These are phyloP conservation scores for Rhizodiscina lignyota DNA, from an alignment of 495 filamentous ascomycete species.

Conservation along the genomic window DNA sequence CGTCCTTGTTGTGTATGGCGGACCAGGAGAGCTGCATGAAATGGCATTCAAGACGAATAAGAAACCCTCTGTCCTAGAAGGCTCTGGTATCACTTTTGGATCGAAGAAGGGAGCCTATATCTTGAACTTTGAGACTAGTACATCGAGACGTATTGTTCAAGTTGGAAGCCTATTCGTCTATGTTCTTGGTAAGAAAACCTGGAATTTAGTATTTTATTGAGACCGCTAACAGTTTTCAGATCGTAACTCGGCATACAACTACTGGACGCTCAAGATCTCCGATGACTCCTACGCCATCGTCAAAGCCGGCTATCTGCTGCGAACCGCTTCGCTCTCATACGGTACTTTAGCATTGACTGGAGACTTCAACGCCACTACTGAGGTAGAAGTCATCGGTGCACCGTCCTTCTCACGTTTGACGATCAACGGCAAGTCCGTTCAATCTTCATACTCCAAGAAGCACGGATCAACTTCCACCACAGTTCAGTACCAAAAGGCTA, in stretches of 20 bases:
- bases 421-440: no score
- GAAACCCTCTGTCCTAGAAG: slow-evolving; percentile 31
- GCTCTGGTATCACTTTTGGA: slow-evolving; percentile 27
- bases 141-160: no score
- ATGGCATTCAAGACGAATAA: no score
- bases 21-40: slow-evolving; percentile 52
- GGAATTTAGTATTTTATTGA: no score
- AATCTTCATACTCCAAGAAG: no score
- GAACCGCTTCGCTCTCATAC: slow-evolving; percentile 37
- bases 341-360: slow-evolving; percentile 40
- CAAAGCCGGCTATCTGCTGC: slow-evolving; percentile 60
- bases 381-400: slow-evolving; percentile 48
- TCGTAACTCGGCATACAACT: slow-evolving; percentile 60
- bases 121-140: no score
- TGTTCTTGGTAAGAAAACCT: no score
- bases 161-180: no score
- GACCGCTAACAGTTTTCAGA: slow-evolving; percentile 21
- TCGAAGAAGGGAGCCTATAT: no score
- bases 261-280: slow-evolving; percentile 50
- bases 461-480: slow-evolving; percentile 35
- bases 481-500: slow-evolving; percentile 34
- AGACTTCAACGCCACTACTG: slow-evolving; percentile 54
- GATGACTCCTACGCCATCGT: no score
- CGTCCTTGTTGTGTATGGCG: slow-evolving; percentile 54
- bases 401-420: slow-evolving; percentile 37